These are phyloP conservation scores for Arthrobotrys sinensis DNA, from an alignment of 2,329 filamentous ascomycete genomes.

Conservation along the genomic window DNA sequence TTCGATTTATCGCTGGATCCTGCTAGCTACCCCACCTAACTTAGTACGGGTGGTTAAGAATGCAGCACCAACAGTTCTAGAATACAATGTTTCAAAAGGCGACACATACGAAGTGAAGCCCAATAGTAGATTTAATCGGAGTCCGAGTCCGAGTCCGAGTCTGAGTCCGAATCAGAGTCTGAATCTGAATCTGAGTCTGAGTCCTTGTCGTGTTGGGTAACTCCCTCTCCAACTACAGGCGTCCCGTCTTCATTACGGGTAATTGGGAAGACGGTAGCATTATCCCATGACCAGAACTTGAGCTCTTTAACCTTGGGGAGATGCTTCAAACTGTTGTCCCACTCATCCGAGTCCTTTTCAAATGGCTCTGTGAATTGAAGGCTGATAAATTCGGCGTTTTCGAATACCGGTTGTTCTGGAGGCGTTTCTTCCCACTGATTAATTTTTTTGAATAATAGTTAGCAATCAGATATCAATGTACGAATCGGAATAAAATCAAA, in stretches of 20 bases:
- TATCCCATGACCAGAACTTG: background rate
- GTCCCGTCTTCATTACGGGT: background rate
- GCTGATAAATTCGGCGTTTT: background rate
- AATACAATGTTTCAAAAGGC: no score
- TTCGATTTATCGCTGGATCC: no score
- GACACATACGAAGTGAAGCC: no score
- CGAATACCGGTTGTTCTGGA: background rate
- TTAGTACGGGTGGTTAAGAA: no score
- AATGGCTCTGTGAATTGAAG: background rate
- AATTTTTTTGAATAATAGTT: background rate
- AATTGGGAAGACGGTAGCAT: background rate
- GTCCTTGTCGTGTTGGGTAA: background rate
- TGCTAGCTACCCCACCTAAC: no score
- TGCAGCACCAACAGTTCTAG: no score
- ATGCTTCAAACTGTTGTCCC: background rate
- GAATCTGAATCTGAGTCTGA: no score
- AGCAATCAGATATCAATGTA: background rate
- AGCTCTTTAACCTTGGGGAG: background rate
- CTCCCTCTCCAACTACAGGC: background rate
- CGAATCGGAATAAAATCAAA: background rate
- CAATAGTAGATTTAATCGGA: background rate
- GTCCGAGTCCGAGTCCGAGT: background rate
- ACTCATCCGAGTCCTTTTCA: background rate
- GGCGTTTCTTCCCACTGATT: background rate
- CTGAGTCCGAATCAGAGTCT: background rate